These are phyloP conservation scores for Carex parvula DNA, from an alignment of 176 grass and related monocot species.

Conservation along the genomic window DNA sequence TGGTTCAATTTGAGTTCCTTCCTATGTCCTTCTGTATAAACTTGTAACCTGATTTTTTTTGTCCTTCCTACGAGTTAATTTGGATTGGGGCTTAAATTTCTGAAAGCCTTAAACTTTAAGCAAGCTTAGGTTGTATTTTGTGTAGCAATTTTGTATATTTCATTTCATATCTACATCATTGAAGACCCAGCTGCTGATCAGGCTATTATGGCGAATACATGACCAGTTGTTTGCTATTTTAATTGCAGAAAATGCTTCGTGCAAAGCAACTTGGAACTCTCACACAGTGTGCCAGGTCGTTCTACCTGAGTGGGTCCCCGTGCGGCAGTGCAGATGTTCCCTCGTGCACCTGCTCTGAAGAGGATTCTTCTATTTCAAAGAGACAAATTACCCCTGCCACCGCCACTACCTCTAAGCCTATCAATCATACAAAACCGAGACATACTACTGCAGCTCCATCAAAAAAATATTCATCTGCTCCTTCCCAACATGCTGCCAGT, in stretches of 20 bases:
- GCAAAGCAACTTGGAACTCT: slow-evolving; percentile 85
- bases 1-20: slow-evolving; percentile 1
- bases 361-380: slow-evolving; percentile 61
- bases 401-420: not conserved
- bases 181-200: not conserved
- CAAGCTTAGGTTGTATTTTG: not conserved
- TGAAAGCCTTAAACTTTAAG: not conserved
- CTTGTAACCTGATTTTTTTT: not conserved
- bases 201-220: not conserved
- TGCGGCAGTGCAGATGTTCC: slow-evolving; percentile 65
- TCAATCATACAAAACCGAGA: not conserved
- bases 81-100: not conserved
- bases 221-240: not conserved
- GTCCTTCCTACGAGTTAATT: not conserved
- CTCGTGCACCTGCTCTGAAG: slow-evolving; percentile 71
- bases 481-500: slow-evolving; percentile 35
- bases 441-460: not conserved
- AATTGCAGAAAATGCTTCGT: slow-evolving; percentile 87
- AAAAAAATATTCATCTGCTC: slow-evolving; percentile 35
- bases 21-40: not conserved
- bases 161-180: not conserved
- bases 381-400: slow-evolving; percentile 36
- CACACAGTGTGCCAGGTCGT: slow-evolving; percentile 78
- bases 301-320: slow-evolving; percentile 83
- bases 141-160: not conserved